Percentiles rank a stretch among this genome's conserved stretches.
These are phyloP conservation scores for Sarocladiaceae sp. DNA, from an alignment of 2,329 filamentous ascomycete species.

Conservation along the genomic window DNA sequence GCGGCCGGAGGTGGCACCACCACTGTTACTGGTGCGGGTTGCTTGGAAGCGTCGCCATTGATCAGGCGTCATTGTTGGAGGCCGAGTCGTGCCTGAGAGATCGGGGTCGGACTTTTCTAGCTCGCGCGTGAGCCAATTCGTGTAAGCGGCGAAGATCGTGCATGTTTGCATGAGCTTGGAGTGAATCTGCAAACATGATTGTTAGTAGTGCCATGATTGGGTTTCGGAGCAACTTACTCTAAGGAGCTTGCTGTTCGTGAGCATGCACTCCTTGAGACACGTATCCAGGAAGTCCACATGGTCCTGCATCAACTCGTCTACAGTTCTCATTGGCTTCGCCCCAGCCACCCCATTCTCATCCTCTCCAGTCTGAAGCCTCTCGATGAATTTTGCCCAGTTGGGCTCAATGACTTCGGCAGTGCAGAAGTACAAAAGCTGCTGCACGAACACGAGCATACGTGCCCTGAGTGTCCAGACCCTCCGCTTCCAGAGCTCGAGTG, in stretches of 20 bases:
- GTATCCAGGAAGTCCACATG: conserved; percentile 98
- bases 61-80: conserved; percentile 54
- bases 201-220: neutral
- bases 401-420: conserved; percentile 96
- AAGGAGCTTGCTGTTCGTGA: conserved; percentile 92
- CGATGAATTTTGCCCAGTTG: conserved; percentile 94
- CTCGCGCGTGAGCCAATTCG: conserved; percentile 78
- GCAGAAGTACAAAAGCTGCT: conserved; percentile 95
- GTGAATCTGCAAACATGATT: conserved; percentile 79
- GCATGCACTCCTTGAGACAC: conserved; percentile 97
- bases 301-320: conserved; percentile 98
- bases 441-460: conserved; percentile 94
- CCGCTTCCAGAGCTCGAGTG: conserved; percentile 88
- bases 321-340: conserved; percentile 57
- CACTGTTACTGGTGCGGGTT: conserved; percentile 17
- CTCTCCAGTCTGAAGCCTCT: conserved; percentile 65
- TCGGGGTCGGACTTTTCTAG: conserved; percentile 81
- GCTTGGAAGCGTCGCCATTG: conserved; percentile 58
- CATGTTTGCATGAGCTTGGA: conserved; percentile 96
- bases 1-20: conserved; percentile 30
- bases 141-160: conserved; percentile 89
- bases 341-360: conserved; percentile 20
- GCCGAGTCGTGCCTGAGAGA: conserved; percentile 57
- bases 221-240: conserved; percentile 54
- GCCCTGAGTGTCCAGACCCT: conserved; percentile 87